Base-by-base conservation (phyloP, 2,329 filamentous ascomycete genomes). In the Akanthomyces muscarius region DNA sequence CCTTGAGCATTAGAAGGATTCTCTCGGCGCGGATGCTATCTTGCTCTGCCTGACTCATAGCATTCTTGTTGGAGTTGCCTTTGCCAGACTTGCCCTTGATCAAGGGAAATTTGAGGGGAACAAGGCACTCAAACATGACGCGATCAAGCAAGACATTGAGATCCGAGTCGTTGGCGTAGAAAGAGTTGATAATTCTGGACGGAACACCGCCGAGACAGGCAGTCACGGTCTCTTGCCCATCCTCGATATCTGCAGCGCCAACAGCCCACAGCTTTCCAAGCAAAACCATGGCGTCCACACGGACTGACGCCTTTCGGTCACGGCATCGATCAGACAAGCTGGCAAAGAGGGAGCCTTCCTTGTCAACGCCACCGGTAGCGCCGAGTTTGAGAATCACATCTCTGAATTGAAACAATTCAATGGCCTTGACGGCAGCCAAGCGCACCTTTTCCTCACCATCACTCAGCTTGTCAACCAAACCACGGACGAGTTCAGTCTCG, bases 231-330 rank as follows among this genome's bases (percentile, higher is more conserved):
- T 97, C 91, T 69, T 94, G 89, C 16, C 91, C 91, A 59, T 89
- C 86, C 28, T 91, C 87, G 69, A 99, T 90, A 69, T 97, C 93
- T 21, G 92, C 91, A 21, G 89, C 86, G 14, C 91, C 94, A 21
- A 96, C 93, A n/a, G 91, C 93, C 95, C 95, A 99, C 33, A 98
- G 87, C 65, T 88, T 91, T 13, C 86, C 91, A 1, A 98, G 80
- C 10, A 96, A 81, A 57, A 87, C 89, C 85, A 97, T 96, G 28
- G 92, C 93, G 69, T 94, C 91, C 45, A 90, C 87, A 63, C 94
- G 90, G 13, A 99, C 91, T 48, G 85, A 81, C 16, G 88, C 85
- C 72, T 89, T 94, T 66, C 89, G 89, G 76, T 99, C 96, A 69
- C 93, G 92, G 67, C 91, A 92, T 66, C 95, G 86, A 71, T 97